Evolutionary conservation across 805 yeast genomes (phyloP).

Genomic region (Saturnispora mendoncae): DNA sequence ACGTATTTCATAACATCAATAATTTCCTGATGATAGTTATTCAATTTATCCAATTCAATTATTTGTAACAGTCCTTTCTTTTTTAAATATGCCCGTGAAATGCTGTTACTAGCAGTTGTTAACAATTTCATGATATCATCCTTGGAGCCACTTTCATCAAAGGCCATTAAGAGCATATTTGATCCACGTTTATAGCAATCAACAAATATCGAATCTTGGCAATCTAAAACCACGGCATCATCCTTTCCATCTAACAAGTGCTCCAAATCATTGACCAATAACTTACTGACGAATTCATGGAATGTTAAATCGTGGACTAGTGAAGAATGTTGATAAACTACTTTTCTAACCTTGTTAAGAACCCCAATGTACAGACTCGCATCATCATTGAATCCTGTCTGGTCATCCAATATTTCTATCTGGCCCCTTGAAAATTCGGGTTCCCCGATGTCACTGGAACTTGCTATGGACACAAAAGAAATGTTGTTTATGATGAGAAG

Average conservation of each 20-base stretch:
- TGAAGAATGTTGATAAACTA: constrained; percentile 3
- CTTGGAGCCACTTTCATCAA: constrained; percentile 5
- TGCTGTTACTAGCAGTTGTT: neutral
- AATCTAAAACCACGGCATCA: neutral
- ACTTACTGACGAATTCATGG: neutral
- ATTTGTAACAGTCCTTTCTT: constrained; percentile 2
- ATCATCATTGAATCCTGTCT: constrained; percentile 1
- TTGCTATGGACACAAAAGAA: neutral
- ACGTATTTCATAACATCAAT: constrained; percentile 7
- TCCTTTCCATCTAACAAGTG: neutral
- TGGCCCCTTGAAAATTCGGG: neutral
- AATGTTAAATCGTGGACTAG: neutral
- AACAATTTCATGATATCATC: constrained; percentile 3
- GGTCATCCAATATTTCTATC: constrained; percentile 2
- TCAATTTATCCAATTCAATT: constrained; percentile 1
- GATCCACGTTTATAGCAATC: constrained; percentile 3
- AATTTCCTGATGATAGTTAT: constrained; percentile 8
- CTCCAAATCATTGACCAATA: constrained; percentile 4
- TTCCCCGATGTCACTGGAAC: neutral
- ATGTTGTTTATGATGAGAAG: neutral
- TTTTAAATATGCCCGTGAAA: neutral
- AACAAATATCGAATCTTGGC: neutral
- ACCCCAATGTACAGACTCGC: constrained; percentile 9
- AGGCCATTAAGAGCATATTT: constrained; percentile 2
- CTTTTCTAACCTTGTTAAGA: constrained; percentile 7